A percentile compares a stretch with the other conserved stretches of the same genome.
Conservation (phyloP, 306 rosid species). For the Gastrolobium villosum region DNA sequence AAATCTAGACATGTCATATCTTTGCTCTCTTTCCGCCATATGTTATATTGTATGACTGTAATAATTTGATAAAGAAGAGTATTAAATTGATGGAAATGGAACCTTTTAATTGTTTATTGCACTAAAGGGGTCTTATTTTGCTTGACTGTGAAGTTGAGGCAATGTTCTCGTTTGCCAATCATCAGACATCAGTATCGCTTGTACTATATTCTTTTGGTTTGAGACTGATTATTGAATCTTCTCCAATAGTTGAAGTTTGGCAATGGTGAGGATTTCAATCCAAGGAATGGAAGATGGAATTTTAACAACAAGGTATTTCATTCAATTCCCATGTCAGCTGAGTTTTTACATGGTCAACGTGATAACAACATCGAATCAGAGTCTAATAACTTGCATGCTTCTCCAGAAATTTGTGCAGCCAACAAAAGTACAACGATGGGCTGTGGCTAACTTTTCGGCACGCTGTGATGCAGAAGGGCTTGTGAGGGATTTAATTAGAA, state of each 20-base stretch:
- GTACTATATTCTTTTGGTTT: background rate
- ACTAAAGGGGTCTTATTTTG: background rate
- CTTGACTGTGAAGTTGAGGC: background rate
- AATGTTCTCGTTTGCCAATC: background rate
- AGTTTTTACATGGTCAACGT: background rate
- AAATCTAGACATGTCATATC: background rate
- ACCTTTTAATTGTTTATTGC: background rate
- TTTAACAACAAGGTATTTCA: slow-evolving; percentile 73
- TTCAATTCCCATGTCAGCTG: slow-evolving; percentile 34
- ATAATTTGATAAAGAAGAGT: background rate
- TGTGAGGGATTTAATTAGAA: slow-evolving; percentile 68
- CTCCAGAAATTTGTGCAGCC: slow-evolving; percentile 85
- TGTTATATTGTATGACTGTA: background rate
- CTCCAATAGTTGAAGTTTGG: slow-evolving; percentile 79
- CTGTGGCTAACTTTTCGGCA: slow-evolving; percentile 88
- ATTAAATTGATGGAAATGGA: background rate
- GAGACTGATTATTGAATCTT: slow-evolving; percentile 38
- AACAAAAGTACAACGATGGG: slow-evolving; percentile 84
- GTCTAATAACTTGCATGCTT: slow-evolving; percentile 43
- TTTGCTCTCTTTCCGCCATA: background rate
- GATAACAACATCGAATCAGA: slow-evolving; percentile 54
- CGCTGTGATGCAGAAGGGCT: slow-evolving; percentile 78
- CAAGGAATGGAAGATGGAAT: slow-evolving; percentile 95
- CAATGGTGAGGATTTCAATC: slow-evolving; percentile 87
- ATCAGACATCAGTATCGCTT: background rate